Evolutionary conservation across 257 asterid species (phyloP).

Genomic region (Solanum corneliomulleri): DNA sequence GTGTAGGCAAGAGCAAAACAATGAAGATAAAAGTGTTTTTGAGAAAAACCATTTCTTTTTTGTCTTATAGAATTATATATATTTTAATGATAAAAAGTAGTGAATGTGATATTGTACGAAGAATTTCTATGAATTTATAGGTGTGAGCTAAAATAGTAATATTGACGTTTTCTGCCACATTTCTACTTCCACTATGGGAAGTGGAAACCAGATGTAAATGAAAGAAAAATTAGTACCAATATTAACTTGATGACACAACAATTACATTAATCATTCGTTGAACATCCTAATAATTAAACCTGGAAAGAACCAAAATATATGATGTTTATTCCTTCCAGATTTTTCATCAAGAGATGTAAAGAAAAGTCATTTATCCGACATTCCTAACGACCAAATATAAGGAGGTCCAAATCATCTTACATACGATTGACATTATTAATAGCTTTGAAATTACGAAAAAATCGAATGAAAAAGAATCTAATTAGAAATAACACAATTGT

Average conservation of each 20-base stretch:
- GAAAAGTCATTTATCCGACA: no score
- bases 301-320: neutral
- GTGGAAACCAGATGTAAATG: neutral
- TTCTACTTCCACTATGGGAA: neutral
- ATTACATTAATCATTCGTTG: neutral
- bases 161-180: neutral
- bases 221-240: neutral
- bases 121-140: neutral
- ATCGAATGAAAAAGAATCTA: rapidly evolving
- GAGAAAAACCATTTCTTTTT: neutral
- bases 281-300: neutral
- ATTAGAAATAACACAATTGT: neutral
- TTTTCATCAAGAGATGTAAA: neutral
- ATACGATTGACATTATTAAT: no score
- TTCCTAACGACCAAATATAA: neutral
- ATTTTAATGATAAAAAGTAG: neutral
- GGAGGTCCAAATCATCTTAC: neutral
- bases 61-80: neutral
- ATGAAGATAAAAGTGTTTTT: neutral
- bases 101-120: neutral
- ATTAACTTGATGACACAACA: neutral
- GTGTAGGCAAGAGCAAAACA: neutral
- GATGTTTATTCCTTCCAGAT: neutral
- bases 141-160: neutral
- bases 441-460: rapidly evolving